These are phyloP conservation scores for Lonicera japonica DNA, from an alignment of 129 eudicot genomes.

Conservation along the genomic window DNA sequence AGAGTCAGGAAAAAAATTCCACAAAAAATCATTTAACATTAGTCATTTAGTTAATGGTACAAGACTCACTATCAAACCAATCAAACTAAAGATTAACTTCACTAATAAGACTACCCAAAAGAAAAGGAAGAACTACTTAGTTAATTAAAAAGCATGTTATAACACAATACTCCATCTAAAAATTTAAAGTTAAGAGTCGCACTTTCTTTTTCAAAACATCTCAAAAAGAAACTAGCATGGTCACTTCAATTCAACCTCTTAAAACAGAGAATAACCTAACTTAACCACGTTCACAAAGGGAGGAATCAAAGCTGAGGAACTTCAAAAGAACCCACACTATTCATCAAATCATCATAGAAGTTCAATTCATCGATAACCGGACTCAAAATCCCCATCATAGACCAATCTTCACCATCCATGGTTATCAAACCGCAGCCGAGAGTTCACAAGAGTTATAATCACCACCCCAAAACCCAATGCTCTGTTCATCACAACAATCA, in stretches of 20 bases:
- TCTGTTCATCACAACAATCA: conserved; percentile 19
- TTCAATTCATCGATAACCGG: not conserved
- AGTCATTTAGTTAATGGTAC: too few relatives aligned
- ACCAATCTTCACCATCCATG: conserved; percentile 32
- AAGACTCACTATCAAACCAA: too few relatives aligned
- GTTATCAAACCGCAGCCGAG: conserved; percentile 42
- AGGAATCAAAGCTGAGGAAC: conserved; percentile 29
- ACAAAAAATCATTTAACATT: too few relatives aligned
- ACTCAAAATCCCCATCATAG: conserved; percentile 23
- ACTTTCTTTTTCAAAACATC: too few relatives aligned
- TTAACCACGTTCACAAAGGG: conserved; percentile 45
- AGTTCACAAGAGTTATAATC: conserved; percentile 38
- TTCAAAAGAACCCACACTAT: conserved; percentile 14
- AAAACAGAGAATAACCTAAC: conserved; percentile 42
- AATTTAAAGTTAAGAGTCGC: too few relatives aligned
- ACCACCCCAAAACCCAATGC: conserved; percentile 38
- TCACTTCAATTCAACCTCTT: conserved; percentile 3
- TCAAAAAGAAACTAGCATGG: too few relatives aligned
- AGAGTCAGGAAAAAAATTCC: too few relatives aligned
- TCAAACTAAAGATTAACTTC: too few relatives aligned
- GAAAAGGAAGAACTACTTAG: too few relatives aligned
- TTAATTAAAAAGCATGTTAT: too few relatives aligned
- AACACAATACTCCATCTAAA: too few relatives aligned
- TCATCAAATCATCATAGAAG: not conserved
- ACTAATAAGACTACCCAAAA: too few relatives aligned